These are phyloP conservation scores for Lomentospora prolificans DNA, from an alignment of 2,329 filamentous ascomycete genomes.

Conservation along the genomic window DNA sequence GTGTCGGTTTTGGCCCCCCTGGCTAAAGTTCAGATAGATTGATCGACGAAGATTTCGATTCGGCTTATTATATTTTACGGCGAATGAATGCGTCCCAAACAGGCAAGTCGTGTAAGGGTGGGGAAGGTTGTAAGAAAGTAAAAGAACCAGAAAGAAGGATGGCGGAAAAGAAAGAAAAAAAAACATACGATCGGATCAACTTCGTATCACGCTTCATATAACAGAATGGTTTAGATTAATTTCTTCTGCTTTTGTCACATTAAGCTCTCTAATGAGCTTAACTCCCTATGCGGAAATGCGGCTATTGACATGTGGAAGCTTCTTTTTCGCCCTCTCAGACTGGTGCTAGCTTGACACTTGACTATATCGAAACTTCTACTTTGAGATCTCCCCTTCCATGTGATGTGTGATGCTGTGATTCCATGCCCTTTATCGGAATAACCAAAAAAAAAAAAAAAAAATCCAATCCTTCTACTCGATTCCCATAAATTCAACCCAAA, in stretches of 20 bases:
- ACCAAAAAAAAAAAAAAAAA: background rate
- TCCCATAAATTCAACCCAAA: no score
- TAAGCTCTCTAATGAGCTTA: constrained; percentile 1
- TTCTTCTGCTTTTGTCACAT: background rate
- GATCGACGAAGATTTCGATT: background rate
- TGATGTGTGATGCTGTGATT: background rate
- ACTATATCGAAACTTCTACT: background rate
- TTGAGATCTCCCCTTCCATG: background rate
- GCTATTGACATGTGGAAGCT: background rate
- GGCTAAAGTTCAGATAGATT: constrained; percentile 1
- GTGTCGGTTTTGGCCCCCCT: background rate
- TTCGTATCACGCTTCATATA: background rate
- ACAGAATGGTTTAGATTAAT: background rate
- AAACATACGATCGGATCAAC: background rate
- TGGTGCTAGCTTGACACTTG: no score
- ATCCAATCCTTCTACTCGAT: background rate
- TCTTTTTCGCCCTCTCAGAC: no score
- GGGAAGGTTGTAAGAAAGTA: background rate
- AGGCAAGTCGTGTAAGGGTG: background rate
- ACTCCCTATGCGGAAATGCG: background rate
- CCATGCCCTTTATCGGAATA: background rate
- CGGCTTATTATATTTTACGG: constrained; percentile 1
- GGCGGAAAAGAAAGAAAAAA: background rate
- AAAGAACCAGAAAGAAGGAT: background rate
- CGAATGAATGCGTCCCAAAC: background rate